These are phyloP conservation scores for Bauhinia variegata DNA, from an alignment of 306 rosid species.

Conservation along the genomic window DNA sequence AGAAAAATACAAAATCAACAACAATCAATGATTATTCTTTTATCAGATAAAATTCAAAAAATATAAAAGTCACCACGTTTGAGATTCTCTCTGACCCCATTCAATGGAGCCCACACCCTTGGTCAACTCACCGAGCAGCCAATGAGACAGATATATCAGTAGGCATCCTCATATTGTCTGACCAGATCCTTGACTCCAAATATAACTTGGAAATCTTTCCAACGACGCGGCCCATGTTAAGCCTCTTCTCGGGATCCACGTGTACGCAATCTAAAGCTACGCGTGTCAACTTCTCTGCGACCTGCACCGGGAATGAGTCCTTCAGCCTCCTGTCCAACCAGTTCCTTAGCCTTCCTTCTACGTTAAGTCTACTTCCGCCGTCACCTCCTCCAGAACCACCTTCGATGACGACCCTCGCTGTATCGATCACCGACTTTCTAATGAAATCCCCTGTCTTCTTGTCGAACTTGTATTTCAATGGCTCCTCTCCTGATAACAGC, in stretches of 20 bases:
- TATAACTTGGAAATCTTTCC: conserved; percentile 77
- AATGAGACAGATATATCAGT: conserved; percentile 59
- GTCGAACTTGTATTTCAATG: conserved; percentile 60
- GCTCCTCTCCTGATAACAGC: conserved; percentile 76
- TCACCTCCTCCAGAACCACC: conserved; percentile 12
- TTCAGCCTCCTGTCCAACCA: conserved; percentile 76
- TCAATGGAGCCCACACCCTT: no score
- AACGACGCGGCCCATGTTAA: conserved; percentile 79
- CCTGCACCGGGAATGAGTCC: conserved; percentile 75
- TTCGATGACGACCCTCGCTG: conserved; percentile 54
- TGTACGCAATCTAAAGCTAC: conserved; percentile 77
- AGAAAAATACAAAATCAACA: no score
- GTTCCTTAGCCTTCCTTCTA: conserved; percentile 54
- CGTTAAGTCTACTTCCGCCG: conserved; percentile 16
- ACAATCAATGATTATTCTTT: no score
- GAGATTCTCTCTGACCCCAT: no score
- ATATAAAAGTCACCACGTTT: no score
- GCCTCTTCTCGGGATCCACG: conserved; percentile 73
- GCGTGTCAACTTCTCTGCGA: conserved; percentile 65
- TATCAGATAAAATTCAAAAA: no score
- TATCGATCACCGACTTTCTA: conserved; percentile 58
- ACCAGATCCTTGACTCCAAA: conserved; percentile 67
- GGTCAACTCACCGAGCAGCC: conserved; percentile 59
- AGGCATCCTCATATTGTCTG: conserved; percentile 51
- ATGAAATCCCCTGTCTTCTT: conserved; percentile 51